Conservation (phyloP, 768 basidiomycete genomes). For the Candolleomyces aberdarensis region DNA sequence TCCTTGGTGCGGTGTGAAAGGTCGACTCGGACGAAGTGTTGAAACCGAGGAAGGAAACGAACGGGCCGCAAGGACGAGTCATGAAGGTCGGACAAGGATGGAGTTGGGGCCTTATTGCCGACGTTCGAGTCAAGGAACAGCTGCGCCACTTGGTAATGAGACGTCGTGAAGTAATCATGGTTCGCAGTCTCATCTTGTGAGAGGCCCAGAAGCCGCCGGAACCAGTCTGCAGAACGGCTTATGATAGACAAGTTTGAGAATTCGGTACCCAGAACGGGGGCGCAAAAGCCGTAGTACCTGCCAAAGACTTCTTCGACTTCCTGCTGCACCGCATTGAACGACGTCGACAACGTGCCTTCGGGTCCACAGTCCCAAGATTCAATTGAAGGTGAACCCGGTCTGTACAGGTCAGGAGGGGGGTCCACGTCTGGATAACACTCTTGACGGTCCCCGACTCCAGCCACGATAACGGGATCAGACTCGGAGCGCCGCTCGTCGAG, state of each 20-base stretch:
- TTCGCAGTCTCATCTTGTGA: no score
- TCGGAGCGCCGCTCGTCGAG: no score
- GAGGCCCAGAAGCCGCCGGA: neutral
- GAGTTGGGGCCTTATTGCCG: neutral
- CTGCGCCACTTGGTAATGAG: neutral
- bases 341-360: no score
- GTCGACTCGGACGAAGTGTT: no score
- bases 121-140: neutral
- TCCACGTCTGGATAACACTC: neutral
- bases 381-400: no score
- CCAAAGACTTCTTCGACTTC: neutral
- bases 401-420: neutral
- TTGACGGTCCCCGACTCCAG: no score
- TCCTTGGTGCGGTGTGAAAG: no score
- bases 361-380: no score
- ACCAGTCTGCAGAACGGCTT: neutral
- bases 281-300: neutral
- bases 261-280: neutral
- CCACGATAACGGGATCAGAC: no score
- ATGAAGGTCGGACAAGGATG: neutral
- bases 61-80: neutral
- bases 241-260: neutral
- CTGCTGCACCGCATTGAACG: no score
- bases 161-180: neutral
- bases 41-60: neutral